Evolutionary conservation across 2,329 filamentous ascomycete species (phyloP).

Genomic region (Hymenoscyphus repandus): DNA sequence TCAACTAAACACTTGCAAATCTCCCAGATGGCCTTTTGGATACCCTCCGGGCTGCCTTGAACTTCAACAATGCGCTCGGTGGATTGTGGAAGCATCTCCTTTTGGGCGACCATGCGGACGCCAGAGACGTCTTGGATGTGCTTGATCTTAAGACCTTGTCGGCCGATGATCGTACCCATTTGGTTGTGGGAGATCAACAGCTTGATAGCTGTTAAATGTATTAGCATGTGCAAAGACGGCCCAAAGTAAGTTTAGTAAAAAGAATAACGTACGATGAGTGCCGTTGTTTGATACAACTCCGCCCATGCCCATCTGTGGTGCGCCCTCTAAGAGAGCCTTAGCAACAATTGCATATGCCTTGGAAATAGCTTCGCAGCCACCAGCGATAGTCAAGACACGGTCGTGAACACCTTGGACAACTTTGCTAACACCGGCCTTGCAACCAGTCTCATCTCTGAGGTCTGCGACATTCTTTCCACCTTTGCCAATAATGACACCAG

Average conservation of each 20-base stretch:
- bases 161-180: slow-evolving; percentile 98
- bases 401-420: slow-evolving; percentile 97
- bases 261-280: slow-evolving; percentile 75
- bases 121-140: slow-evolving; percentile 96
- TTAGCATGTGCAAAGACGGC: not conserved
- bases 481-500: slow-evolving; percentile 98
- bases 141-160: slow-evolving; percentile 97
- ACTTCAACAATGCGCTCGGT: slow-evolving; percentile 98
- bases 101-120: slow-evolving; percentile 98
- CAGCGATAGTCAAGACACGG: slow-evolving; percentile 92
- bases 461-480: slow-evolving; percentile 97
- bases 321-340: slow-evolving; percentile 84
- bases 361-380: slow-evolving; percentile 79
- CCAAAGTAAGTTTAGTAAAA: not conserved
- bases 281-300: slow-evolving; percentile 81
- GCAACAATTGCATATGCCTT: slow-evolving; percentile 93
- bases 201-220: slow-evolving; percentile 67
- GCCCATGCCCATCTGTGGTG: slow-evolving; percentile 93
- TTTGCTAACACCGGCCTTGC: slow-evolving; percentile 98
- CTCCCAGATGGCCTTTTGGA: slow-evolving; percentile 96
- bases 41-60: slow-evolving; percentile 88
- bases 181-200: slow-evolving; percentile 99
- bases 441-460: slow-evolving; percentile 92
- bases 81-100: slow-evolving; percentile 98
- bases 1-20: slow-evolving; percentile 98